A percentile compares a stretch with the other conserved stretches of the same genome.
phyloP scores from a whole-genome alignment of 306 rosid species.

The Lotus japonicus region DNA sequence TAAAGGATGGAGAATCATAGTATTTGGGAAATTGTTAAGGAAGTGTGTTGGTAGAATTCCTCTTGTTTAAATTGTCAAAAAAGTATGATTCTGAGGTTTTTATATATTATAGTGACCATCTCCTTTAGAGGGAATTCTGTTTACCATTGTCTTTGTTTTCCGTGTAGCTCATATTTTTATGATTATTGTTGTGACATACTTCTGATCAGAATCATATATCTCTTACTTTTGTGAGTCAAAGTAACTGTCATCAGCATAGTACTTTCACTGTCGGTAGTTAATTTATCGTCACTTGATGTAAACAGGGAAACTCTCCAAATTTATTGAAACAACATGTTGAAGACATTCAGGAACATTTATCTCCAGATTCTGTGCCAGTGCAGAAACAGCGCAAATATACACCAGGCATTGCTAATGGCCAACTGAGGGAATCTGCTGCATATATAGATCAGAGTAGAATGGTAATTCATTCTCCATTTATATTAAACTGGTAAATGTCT shows the following conservation, averaged over 20 bases:
- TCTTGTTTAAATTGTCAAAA: neutral
- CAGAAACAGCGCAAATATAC: slow-evolving; percentile 83
- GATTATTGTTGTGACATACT: neutral
- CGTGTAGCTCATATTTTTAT: neutral
- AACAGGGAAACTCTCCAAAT: slow-evolving; percentile 55
- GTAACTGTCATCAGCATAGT: slow-evolving; percentile 3
- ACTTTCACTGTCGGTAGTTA: neutral
- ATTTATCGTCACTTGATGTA: slow-evolving; percentile 27
- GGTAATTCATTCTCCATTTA: slow-evolving; percentile 40
- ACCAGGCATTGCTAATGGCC: slow-evolving; percentile 80
- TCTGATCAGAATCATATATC: neutral
- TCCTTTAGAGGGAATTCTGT: neutral
- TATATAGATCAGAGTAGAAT: slow-evolving; percentile 65
- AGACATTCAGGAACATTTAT: slow-evolving; percentile 53
- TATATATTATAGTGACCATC: neutral
- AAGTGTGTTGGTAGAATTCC: neutral
- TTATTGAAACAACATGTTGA: slow-evolving; percentile 61
- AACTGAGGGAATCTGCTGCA: slow-evolving; percentile 63
- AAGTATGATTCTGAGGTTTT: neutral
- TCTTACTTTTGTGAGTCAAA: neutral
- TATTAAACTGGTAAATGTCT: slow-evolving; percentile 12
- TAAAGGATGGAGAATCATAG: too few species aligned
- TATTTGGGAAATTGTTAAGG: neutral
- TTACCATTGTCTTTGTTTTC: neutral
- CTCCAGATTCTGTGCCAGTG: slow-evolving; percentile 81